Conservation (phyloP, 805 yeast species). For the Yarrowia divulgata region DNA sequence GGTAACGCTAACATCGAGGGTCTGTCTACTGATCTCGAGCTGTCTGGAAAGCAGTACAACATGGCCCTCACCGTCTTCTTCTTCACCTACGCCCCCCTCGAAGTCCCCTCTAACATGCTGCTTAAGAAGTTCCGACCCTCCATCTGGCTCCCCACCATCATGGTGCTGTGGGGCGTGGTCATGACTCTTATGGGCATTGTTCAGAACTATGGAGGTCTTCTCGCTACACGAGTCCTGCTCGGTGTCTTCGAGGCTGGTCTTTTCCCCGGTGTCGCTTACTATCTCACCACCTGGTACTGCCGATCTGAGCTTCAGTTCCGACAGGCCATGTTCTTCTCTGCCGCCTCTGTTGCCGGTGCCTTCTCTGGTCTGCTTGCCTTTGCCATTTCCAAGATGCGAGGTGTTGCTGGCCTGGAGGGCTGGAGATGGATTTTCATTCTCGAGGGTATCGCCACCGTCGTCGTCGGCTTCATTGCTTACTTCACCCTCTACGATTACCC, state of each 20-base stretch:
- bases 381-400: constrained; percentile 56
- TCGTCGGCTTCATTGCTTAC: constrained; percentile 48
- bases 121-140: constrained; percentile 51
- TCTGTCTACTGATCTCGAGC: constrained; percentile 53
- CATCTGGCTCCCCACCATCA: constrained; percentile 48
- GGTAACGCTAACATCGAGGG: constrained; percentile 63
- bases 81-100: constrained; percentile 45
- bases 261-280: constrained; percentile 54
- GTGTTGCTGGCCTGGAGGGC: constrained; percentile 53
- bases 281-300: constrained; percentile 49
- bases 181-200: constrained; percentile 51
- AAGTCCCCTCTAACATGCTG: constrained; percentile 45
- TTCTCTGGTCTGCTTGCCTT: constrained; percentile 58
- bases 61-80: constrained; percentile 56
- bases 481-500: constrained; percentile 58
- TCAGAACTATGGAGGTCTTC: constrained; percentile 48
- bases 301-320: constrained; percentile 54
- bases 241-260: constrained; percentile 56
- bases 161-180: constrained; percentile 52
- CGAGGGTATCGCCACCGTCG: constrained; percentile 56
- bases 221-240: constrained; percentile 53
- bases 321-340: constrained; percentile 52
- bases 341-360: constrained; percentile 54
- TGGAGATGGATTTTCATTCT: constrained; percentile 62
- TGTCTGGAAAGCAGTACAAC: constrained; percentile 49